Percentiles rank a stretch among this genome's conserved stretches.
Conservation (phyloP, 768 basidiomycete species). For the Mycena belliarum region DNA sequence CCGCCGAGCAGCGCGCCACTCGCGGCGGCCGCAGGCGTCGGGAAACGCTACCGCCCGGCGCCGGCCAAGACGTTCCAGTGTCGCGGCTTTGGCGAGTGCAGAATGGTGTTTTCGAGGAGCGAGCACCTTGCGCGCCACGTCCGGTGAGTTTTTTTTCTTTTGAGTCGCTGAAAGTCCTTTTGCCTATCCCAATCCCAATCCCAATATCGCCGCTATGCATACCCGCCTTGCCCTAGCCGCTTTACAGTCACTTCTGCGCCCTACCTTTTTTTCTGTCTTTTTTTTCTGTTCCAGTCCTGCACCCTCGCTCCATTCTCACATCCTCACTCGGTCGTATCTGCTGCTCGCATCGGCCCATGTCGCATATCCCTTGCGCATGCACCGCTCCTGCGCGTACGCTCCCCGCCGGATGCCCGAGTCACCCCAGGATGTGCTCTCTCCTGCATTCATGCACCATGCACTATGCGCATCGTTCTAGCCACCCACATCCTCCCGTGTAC, state of each 20-base stretch:
- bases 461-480: too few species aligned
- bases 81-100: constrained; percentile 91
- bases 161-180: constrained; percentile 3
- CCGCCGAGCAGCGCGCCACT: neutral
- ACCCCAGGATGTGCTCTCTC: too few species aligned
- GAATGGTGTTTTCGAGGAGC: constrained; percentile 94
- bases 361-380: too few species aligned
- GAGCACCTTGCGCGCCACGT: constrained; percentile 97
- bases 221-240: too few species aligned
- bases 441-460: too few species aligned
- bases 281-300: neutral
- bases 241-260: neutral
- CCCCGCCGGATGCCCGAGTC: too few species aligned
- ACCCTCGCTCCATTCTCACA: neutral
- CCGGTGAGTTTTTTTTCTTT: constrained; percentile 55
- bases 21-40: constrained; percentile 25
- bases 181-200: neutral
- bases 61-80: constrained; percentile 96
- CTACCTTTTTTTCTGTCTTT: neutral
- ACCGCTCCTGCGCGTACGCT: too few species aligned
- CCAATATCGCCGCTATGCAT: too few species aligned
- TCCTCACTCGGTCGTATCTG: neutral
- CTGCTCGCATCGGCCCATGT: too few species aligned
- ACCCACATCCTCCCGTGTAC: too few species aligned
- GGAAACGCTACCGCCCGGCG: constrained; percentile 76